Conservation (phyloP, 2,329 filamentous ascomycete species). For the Fusarium compactum region DNA sequence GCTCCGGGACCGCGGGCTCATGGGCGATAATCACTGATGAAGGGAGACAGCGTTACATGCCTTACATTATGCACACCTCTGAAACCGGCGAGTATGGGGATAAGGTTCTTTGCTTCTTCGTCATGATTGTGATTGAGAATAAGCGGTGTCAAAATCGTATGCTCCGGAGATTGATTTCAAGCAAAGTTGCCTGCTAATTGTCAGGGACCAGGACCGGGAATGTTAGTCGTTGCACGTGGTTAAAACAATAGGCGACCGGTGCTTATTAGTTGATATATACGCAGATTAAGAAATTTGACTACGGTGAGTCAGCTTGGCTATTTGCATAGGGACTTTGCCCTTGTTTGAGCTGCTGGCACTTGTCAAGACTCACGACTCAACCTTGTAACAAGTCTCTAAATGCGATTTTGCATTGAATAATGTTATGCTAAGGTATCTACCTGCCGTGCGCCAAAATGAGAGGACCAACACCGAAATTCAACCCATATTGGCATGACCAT, state of each 20-base stretch:
- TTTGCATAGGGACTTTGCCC: neutral
- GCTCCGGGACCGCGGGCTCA: slow-evolving; percentile 30
- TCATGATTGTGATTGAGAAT: slow-evolving; percentile 15
- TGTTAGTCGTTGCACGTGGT: slow-evolving; percentile 18
- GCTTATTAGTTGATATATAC: neutral
- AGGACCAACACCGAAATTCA: slow-evolving; percentile 13
- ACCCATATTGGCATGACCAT: slow-evolving; percentile 2
- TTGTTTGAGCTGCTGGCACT: neutral
- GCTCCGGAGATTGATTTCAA: slow-evolving; percentile 1
- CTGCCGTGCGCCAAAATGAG: slow-evolving; percentile 25
- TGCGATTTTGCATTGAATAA: slow-evolving; percentile 18
- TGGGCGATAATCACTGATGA: slow-evolving; percentile 24
- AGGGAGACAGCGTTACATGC: slow-evolving; percentile 16
- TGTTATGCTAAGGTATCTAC: slow-evolving; percentile 36
- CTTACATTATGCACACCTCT: slow-evolving; percentile 31
- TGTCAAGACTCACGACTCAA: neutral
- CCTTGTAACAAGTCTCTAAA: neutral
- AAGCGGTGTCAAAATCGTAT: slow-evolving; percentile 30
- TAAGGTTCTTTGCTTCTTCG: slow-evolving; percentile 19
- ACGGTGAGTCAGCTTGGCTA: neutral
- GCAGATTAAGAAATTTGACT: neutral
- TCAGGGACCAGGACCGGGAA: neutral
- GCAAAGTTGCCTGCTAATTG: neutral
- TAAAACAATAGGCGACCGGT: slow-evolving; percentile 12
- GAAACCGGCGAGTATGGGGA: slow-evolving; percentile 4